Evolutionary conservation across 805 yeast species (phyloP).

Genomic region (Monosporozyma aerobia): DNA sequence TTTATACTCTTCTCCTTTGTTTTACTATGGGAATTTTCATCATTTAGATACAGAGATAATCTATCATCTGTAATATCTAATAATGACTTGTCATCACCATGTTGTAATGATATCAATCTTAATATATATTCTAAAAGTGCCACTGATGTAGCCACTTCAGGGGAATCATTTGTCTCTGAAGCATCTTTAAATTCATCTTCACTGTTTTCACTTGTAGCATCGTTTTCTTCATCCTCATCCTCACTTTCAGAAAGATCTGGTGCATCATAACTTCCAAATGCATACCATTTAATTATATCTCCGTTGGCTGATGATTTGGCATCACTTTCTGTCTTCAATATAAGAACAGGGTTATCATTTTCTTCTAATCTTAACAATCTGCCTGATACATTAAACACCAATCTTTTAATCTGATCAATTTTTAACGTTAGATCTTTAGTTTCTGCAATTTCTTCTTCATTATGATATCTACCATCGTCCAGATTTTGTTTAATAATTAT

Average conservation of each 20-base stretch:
- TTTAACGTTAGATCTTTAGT: slow-evolving; percentile 31
- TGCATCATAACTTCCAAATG: slow-evolving; percentile 36
- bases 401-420: slow-evolving; percentile 36
- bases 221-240: slow-evolving; percentile 17
- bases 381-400: slow-evolving; percentile 67
- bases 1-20: slow-evolving; percentile 1
- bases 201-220: slow-evolving; percentile 10
- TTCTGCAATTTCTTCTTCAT: slow-evolving; percentile 37
- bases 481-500: slow-evolving; percentile 47
- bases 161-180: slow-evolving; percentile 4
- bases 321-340: slow-evolving; percentile 38
- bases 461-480: slow-evolving; percentile 67
- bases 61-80: slow-evolving; percentile 57
- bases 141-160: slow-evolving; percentile 34
- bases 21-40: slow-evolving; percentile 34
- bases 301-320: slow-evolving; percentile 7
- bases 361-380: slow-evolving; percentile 53
- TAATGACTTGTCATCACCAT: slow-evolving; percentile 46
- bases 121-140: slow-evolving; percentile 57
- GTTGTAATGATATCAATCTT: slow-evolving; percentile 51
- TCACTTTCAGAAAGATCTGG: slow-evolving; percentile 22
- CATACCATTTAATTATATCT: slow-evolving; percentile 36
- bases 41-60: slow-evolving; percentile 48
- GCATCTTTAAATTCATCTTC: slow-evolving; percentile 20
- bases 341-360: slow-evolving; percentile 54